phyloP scores from a whole-genome alignment of 371 early-diverging fungal genomes.

The Lichtheimia corymbifera region DNA sequence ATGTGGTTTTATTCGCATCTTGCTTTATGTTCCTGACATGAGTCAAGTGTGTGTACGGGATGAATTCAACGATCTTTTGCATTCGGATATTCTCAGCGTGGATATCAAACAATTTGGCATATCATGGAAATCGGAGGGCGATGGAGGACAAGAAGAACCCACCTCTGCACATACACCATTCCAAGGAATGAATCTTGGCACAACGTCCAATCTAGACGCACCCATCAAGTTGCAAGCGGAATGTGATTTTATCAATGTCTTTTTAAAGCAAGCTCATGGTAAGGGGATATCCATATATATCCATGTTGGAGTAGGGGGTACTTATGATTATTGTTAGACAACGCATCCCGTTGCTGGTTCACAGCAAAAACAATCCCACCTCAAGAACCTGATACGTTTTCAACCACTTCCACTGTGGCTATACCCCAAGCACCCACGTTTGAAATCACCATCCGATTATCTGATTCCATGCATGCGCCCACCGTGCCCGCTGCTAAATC shows the following conservation, averaged over 20 bases:
- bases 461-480: slow-evolving; percentile 17
- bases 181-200: neutral
- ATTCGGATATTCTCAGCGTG: slow-evolving; percentile 36
- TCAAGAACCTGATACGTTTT: neutral
- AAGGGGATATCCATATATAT: neutral
- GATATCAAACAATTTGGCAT: slow-evolving; percentile 32
- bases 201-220: slow-evolving; percentile 3
- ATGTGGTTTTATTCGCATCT: slow-evolving; percentile 43
- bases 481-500: slow-evolving; percentile 21
- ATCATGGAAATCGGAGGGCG: slow-evolving; percentile 19
- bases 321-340: slow-evolving; percentile 15
- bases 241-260: slow-evolving; percentile 41
- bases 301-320: too few species aligned
- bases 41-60: slow-evolving; percentile 32
- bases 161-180: slow-evolving; percentile 6
- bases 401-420: slow-evolving; percentile 1
- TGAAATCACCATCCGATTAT: slow-evolving; percentile 46
- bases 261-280: slow-evolving; percentile 37
- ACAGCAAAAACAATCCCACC: slow-evolving; percentile 30
- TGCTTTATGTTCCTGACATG: slow-evolving; percentile 51
- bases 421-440: slow-evolving; percentile 35
- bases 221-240: slow-evolving; percentile 40
- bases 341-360: slow-evolving; percentile 40
- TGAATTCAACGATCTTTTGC: slow-evolving; percentile 35
- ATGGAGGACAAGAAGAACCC: neutral